Evolutionary conservation across 148 eudicot species (phyloP).

Genomic region (Persicaria tinctoria): DNA sequence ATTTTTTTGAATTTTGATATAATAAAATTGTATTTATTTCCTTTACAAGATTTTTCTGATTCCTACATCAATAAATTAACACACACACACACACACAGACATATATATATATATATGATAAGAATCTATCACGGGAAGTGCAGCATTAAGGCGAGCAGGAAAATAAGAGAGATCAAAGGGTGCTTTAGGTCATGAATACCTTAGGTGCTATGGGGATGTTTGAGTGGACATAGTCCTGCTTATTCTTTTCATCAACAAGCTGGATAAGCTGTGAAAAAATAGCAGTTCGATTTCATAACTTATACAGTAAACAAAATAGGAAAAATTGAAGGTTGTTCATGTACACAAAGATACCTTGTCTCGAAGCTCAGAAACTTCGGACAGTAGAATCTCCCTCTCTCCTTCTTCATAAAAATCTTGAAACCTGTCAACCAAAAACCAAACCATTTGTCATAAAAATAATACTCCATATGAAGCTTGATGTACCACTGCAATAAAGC

Average conservation of each 20-base stretch:
- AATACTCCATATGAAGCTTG: neutral
- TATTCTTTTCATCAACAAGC: conserved; percentile 38
- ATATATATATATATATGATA: neutral
- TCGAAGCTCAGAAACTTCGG: conserved; percentile 81
- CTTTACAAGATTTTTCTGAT: conserved; percentile 17
- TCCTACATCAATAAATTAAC: conserved; percentile 24
- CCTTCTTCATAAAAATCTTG: conserved; percentile 98
- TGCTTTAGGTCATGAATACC: conserved; percentile 22
- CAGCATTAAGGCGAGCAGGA: neutral
- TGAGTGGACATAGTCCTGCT: conserved; percentile 26
- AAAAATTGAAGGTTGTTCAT: neutral
- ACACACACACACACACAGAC: too few relatives aligned
- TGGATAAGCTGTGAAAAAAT: conserved; percentile 47
- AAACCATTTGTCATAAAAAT: neutral
- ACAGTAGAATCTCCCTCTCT: conserved; percentile 74
- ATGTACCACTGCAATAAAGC: neutral
- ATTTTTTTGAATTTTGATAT: too few relatives aligned
- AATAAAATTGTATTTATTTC: conserved; percentile 21
- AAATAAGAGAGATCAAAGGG: neutral
- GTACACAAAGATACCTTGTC: conserved; percentile 45
- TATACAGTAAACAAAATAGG: neutral
- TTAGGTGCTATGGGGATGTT: conserved; percentile 25
- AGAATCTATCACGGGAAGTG: neutral
- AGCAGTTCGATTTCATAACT: neutral
- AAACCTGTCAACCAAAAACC: conserved; percentile 28